phyloP scores from a whole-genome alignment of 495 filamentous ascomycete genomes.

The Letharia lupina region DNA sequence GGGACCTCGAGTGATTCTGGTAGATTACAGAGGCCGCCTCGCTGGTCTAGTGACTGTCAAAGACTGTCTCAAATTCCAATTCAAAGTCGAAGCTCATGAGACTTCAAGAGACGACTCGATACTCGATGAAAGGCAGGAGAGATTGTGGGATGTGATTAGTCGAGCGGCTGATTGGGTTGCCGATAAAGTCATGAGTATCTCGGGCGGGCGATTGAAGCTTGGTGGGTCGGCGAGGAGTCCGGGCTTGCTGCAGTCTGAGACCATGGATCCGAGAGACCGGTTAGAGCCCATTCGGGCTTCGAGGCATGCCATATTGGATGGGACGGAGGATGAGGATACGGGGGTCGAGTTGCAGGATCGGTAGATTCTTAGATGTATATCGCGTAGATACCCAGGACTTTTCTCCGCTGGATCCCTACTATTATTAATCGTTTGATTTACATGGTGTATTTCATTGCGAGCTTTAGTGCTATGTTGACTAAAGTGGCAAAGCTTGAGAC shows the following conservation, averaged over 20 bases:
- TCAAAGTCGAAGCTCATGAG: slow-evolving; percentile 89
- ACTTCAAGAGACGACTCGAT: slow-evolving; percentile 47
- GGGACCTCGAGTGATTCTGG: slow-evolving; percentile 85
- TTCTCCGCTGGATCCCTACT: not conserved
- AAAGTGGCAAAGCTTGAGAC: not conserved
- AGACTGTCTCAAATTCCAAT: slow-evolving; percentile 95
- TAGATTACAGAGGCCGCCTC: slow-evolving; percentile 80
- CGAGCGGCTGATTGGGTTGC: slow-evolving; percentile 48
- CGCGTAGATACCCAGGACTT: slow-evolving; percentile 2
- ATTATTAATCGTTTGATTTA: not conserved
- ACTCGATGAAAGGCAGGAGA: slow-evolving; percentile 47
- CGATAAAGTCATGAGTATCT: slow-evolving; percentile 39
- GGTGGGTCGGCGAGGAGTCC: slow-evolving; percentile 21
- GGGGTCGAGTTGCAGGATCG: slow-evolving; percentile 56
- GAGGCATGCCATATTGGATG: slow-evolving; percentile 48
- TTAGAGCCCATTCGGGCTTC: slow-evolving; percentile 18
- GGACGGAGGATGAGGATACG: slow-evolving; percentile 54
- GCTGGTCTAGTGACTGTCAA: slow-evolving; percentile 89
- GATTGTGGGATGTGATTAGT: slow-evolving; percentile 59
- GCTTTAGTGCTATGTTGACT: not conserved
- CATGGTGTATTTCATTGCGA: not conserved
- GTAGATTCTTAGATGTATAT: slow-evolving; percentile 16
- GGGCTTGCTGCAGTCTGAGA: slow-evolving; percentile 24
- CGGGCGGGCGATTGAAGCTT: slow-evolving; percentile 36
- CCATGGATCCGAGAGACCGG: slow-evolving; percentile 27